These are phyloP conservation scores for Ceratocystis ficicola DNA, from an alignment of 2,329 filamentous ascomycete species.

Conservation along the genomic window DNA sequence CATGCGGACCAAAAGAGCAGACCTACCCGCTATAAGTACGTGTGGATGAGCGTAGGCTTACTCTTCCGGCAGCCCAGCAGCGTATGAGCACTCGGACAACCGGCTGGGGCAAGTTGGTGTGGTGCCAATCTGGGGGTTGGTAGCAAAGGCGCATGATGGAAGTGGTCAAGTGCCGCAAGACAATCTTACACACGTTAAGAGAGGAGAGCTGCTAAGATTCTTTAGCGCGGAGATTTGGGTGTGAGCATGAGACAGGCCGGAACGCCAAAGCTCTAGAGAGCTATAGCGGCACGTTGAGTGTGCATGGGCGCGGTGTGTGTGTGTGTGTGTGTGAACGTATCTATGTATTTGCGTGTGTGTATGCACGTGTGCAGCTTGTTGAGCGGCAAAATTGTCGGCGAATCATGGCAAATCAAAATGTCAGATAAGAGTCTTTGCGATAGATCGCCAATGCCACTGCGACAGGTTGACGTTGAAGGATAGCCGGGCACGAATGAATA, in stretches of 20 bases:
- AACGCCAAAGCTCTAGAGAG: background rate
- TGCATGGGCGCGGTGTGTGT: background rate
- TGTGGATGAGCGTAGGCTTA: background rate
- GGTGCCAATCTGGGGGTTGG: constrained; percentile 10
- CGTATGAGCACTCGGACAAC: background rate
- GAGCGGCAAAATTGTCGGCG: constrained; percentile 7
- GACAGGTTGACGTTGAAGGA: background rate
- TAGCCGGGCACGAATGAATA: background rate
- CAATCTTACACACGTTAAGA: background rate
- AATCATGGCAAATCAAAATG: constrained; percentile 12
- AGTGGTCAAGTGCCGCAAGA: background rate
- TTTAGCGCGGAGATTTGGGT: background rate
- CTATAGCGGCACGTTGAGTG: background rate
- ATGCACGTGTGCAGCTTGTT: background rate
- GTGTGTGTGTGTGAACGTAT: background rate
- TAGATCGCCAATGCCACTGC: background rate
- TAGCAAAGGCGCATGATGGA: background rate
- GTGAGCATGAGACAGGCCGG: constrained; percentile 1
- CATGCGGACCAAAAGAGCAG: background rate
- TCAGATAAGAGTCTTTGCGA: constrained; percentile 3
- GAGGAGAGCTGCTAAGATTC: constrained; percentile 1
- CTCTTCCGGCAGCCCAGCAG: background rate
- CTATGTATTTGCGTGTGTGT: background rate
- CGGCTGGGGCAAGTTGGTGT: constrained; percentile 6
- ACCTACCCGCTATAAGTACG: constrained; percentile 3